Percentiles rank a stretch among this genome's conserved stretches.
Conservation (phyloP, 1,284 basidiomycete genomes). For the Naganishia sp. region DNA sequence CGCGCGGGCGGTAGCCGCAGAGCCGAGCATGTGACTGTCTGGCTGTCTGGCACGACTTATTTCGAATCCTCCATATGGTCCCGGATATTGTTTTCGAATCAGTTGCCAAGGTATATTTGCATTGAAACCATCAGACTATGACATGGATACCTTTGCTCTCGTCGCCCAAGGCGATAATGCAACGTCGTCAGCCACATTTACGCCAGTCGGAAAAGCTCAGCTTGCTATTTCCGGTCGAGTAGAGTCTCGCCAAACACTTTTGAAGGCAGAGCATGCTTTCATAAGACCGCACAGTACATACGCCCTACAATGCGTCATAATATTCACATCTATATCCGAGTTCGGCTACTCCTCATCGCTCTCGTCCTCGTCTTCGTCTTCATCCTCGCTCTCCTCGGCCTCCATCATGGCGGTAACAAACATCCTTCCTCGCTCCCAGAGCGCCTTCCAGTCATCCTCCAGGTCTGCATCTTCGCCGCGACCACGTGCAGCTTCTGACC, state of each 20-base stretch:
- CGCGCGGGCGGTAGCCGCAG: slow-evolving; percentile 22
- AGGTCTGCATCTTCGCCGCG: slow-evolving; percentile 43
- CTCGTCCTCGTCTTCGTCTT: slow-evolving; percentile 16
- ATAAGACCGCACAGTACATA: not conserved
- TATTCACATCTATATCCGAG: not conserved
- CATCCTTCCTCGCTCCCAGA: slow-evolving; percentile 39
- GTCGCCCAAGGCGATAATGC: no score
- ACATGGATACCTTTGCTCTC: no score
- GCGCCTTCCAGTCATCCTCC: slow-evolving; percentile 31
- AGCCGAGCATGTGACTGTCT: slow-evolving; percentile 17
- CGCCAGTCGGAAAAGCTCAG: no score
- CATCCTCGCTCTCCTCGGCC: slow-evolving; percentile 33
- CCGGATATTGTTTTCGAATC: no score
- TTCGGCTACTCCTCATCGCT: slow-evolving; percentile 21
- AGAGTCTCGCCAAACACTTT: no score
- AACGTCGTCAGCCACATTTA: no score
- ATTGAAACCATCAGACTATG: no score
- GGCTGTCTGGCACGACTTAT: not conserved
- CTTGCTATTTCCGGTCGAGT: no score
- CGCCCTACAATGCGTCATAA: not conserved
- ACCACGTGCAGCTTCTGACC: slow-evolving; percentile 44
- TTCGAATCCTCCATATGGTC: no score
- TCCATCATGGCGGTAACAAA: slow-evolving; percentile 31
- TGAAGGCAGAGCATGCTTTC: not conserved
- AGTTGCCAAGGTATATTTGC: not conserved